Evolutionary conservation across 345 rosid genomes (phyloP).

Genomic region (Populus alba): DNA sequence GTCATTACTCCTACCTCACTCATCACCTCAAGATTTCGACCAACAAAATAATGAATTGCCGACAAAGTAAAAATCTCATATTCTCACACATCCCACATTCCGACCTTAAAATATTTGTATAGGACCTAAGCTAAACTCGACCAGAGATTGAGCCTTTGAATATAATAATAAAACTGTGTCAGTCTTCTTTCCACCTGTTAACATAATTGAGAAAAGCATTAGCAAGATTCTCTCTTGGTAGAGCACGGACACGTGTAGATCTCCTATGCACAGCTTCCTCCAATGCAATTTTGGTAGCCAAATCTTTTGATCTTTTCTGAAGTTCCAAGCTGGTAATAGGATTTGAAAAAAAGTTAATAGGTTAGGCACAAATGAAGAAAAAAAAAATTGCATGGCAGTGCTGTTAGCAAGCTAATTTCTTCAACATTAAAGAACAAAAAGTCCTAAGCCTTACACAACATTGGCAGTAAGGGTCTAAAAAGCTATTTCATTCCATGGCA

Average conservation of each 20-base stretch:
- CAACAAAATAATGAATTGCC: constrained; percentile 11
- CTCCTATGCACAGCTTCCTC: constrained; percentile 87
- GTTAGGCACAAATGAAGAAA: background rate
- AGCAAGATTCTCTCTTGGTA: constrained; percentile 75
- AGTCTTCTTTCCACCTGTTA: constrained; percentile 93
- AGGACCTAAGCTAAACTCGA: background rate
- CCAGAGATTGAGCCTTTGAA: too few relatives aligned
- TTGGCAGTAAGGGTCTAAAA: too few relatives aligned
- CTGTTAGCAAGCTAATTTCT: too few relatives aligned
- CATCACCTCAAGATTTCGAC: background rate
- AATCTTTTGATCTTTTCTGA: constrained; percentile 67
- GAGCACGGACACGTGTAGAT: constrained; percentile 84
- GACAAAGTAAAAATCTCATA: background rate
- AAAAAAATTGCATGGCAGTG: too few relatives aligned
- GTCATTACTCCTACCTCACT: background rate
- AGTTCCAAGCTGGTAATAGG: constrained; percentile 48
- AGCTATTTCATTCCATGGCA: too few relatives aligned
- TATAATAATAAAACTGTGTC: background rate
- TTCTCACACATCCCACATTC: background rate
- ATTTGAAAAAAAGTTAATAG: background rate
- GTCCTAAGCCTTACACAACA: too few relatives aligned
- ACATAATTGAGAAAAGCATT: constrained; percentile 71
- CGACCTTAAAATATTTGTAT: background rate
- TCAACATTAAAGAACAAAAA: too few relatives aligned
- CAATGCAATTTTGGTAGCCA: constrained; percentile 49